A percentile compares a stretch with the other conserved stretches of the same genome.
Evolutionary conservation across 805 yeast genomes (phyloP).

Genomic region (Priceomyces medius): DNA sequence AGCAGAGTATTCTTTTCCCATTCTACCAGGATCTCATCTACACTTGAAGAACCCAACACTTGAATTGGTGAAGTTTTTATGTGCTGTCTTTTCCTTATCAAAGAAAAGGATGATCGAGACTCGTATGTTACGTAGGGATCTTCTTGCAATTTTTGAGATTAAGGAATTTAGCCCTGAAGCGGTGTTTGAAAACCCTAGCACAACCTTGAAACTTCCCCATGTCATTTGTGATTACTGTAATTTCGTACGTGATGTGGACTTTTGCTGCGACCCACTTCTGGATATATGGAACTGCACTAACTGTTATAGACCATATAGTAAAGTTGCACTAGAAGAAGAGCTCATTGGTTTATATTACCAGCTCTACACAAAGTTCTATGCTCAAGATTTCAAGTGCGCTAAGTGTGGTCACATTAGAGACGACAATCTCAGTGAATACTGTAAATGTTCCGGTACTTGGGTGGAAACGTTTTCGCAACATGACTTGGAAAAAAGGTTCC

Average conservation of each 20-base stretch:
- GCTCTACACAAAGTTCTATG: slow-evolving; percentile 56
- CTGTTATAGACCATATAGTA: slow-evolving; percentile 65
- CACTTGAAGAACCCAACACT: slow-evolving; percentile 66
- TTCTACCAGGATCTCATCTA: slow-evolving; percentile 70
- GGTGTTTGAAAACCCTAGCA: slow-evolving; percentile 69
- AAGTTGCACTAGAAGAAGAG: slow-evolving; percentile 73
- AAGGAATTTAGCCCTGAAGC: slow-evolving; percentile 83
- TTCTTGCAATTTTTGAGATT: slow-evolving; percentile 71
- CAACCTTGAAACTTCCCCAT: slow-evolving; percentile 62
- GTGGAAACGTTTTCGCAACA: slow-evolving; percentile 49
- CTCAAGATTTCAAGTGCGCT: slow-evolving; percentile 79
- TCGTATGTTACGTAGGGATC: slow-evolving; percentile 68
- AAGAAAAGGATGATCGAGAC: slow-evolving; percentile 66
- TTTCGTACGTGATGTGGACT: slow-evolving; percentile 70
- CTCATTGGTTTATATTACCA: slow-evolving; percentile 64
- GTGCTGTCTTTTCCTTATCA: slow-evolving; percentile 71
- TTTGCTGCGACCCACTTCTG: slow-evolving; percentile 64
- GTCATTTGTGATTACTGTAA: slow-evolving; percentile 81
- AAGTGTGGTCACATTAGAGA: slow-evolving; percentile 71
- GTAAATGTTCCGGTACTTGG: slow-evolving; percentile 91
- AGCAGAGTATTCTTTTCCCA: slow-evolving; percentile 70
- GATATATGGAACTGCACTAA: slow-evolving; percentile 61
- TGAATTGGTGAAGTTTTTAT: slow-evolving; percentile 72
- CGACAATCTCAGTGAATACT: slow-evolving; percentile 68
- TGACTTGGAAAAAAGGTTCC: slow-evolving; percentile 45